Base-by-base conservation (phyloP, 805 yeast genomes). In the Ogataea parapolymorpha region DNA sequence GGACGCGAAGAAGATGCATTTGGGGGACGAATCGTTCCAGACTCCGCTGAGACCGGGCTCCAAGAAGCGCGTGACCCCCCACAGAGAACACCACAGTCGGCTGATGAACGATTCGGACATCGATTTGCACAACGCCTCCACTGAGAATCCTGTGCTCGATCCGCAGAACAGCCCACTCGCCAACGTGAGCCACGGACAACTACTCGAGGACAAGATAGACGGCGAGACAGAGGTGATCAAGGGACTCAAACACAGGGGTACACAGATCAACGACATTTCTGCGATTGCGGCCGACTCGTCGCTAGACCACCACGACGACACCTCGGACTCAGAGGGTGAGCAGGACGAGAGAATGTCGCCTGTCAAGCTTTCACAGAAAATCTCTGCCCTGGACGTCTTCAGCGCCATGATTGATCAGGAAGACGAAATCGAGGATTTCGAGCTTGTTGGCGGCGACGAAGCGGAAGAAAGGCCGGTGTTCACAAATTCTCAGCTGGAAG, bases 151-250 rank as follows among this genome's bases (percentile, higher is more conserved):
- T 17, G 53, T 44, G 10, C 25, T 52, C 18, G 55, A 52, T 18
- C 47, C 48, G 5, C 38, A 48, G 30, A 54, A 58, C 24, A 58
- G 63, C 32, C 66, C 66, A 2, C 44, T 61, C 34, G 65, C 63
- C 2, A 57, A 59, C 34, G 56, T 60, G 15, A 59, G 63, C 38
- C 56, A 54, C 16, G 57, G 59, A 6, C 45, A 45, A 13, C 37
- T 54, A n/a, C 14, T 50, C 2, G 58, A 49, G 27, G 58, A 56
- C 28, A 42, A 45, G 35, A 55, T 50, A 10, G 57, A 53, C 20
- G 61, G 55, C 8, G 60, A 57, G 36, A 51, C 57, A 11, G 61
- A 53, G 39, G 54, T 54, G 25, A 46, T 55, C 26, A 45, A 41
- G 22, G 55, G 56, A 6, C 44, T 53, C 20, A 35, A 41, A 5